phyloP scores from a whole-genome alignment of 306 rosid species.

The Fragaria ananassa region DNA sequence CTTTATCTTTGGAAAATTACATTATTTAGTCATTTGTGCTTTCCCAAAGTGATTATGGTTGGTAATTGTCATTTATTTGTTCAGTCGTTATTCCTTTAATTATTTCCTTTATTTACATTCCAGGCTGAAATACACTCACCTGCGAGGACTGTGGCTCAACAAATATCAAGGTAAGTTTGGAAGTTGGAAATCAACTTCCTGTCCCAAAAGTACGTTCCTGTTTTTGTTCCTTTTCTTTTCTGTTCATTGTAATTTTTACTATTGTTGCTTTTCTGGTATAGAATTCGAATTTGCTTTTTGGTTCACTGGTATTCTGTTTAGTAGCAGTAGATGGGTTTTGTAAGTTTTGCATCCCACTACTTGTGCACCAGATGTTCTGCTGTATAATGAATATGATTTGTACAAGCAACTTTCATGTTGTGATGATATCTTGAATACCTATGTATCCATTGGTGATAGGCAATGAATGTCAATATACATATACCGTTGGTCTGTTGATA shows the following conservation, averaged over 20 bases:
- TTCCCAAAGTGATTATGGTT: background rate
- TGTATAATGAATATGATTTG: background rate
- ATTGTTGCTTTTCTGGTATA: background rate
- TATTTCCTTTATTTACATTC: background rate
- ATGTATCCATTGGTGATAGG: background rate
- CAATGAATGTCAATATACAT: background rate
- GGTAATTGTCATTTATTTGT: background rate
- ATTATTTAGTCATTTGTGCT: background rate
- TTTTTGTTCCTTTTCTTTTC: background rate
- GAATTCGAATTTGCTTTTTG: background rate
- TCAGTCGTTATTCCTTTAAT: background rate
- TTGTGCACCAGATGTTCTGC: background rate
- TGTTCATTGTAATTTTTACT: background rate
- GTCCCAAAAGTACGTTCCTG: background rate
- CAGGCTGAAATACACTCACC: background rate
- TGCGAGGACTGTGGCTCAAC: constrained; percentile 1
- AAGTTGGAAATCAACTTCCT: background rate
- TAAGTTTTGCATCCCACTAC: background rate
- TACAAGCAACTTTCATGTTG: background rate
- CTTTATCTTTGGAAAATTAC: background rate
- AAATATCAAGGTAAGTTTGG: constrained; percentile 6
- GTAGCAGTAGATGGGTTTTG: background rate
- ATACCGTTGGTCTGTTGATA: background rate
- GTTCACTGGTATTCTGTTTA: background rate
- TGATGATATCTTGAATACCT: background rate